Evolutionary conservation across 495 filamentous ascomycete species (phyloP).

Genomic region (Annulohypoxylon moriforme): DNA sequence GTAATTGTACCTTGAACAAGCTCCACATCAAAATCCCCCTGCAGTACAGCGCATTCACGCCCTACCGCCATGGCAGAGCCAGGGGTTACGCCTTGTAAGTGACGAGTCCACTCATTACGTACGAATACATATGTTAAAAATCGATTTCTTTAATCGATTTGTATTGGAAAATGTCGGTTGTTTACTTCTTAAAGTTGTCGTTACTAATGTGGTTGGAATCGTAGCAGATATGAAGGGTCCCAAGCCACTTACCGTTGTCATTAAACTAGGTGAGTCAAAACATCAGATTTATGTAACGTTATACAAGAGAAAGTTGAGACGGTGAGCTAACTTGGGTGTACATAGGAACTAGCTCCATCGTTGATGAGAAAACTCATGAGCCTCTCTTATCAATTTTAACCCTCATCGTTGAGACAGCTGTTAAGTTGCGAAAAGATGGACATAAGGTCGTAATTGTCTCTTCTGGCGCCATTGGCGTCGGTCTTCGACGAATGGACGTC

Average conservation of each 20-base stretch:
- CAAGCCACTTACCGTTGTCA: conserved; percentile 80
- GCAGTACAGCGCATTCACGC: conserved; percentile 10
- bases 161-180: not conserved
- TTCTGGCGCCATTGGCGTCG: conserved; percentile 95
- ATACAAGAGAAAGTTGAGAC: conserved; percentile 1
- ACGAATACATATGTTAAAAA: conserved; percentile 10
- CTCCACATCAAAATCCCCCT: not conserved
- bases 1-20: not conserved
- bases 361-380: conserved; percentile 96
- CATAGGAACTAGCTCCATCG: conserved; percentile 95
- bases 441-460: conserved; percentile 95
- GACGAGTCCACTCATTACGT: conserved; percentile 3
- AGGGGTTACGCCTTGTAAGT: conserved; percentile 46
- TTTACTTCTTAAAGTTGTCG: not conserved
- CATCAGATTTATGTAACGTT: not conserved
- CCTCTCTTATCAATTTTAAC: conserved; percentile 92
- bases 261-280: conserved; percentile 83
- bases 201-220: conserved; percentile 26
- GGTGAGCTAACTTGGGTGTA: conserved; percentile 26
- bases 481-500: conserved; percentile 87
- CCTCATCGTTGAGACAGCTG: conserved; percentile 91
- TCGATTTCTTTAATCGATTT: not conserved
- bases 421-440: conserved; percentile 85
- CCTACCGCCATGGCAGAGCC: conserved; percentile 42
- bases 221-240: conserved; percentile 61